Conservation (phyloP, 192 early-diverging fungal species). For the Gonapodya sp. region DNA sequence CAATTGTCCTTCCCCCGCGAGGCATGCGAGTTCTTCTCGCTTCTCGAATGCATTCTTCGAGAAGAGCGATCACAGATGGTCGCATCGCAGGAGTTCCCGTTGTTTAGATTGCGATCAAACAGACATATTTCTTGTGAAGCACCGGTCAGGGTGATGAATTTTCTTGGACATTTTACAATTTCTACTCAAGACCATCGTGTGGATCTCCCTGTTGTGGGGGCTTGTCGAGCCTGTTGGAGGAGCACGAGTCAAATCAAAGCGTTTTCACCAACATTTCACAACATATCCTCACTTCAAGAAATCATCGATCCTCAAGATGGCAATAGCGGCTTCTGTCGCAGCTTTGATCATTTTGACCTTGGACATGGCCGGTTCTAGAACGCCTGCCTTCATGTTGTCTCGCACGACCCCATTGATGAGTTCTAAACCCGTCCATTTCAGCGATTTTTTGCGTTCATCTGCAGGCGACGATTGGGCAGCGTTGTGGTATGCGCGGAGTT, state of each 20-base stretch:
- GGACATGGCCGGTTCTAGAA: constrained; percentile 94
- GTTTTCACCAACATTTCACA: too few relatives aligned
- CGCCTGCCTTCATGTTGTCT: constrained; percentile 87
- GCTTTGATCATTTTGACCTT: constrained; percentile 97
- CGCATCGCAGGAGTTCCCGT: too few relatives aligned
- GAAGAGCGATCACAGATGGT: too few relatives aligned
- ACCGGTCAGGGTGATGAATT: too few relatives aligned
- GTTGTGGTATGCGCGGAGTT: constrained; percentile 91
- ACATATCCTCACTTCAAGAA: not conserved
- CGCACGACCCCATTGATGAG: constrained; percentile 85
- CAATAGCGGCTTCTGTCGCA: constrained; percentile 97
- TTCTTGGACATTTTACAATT: too few relatives aligned
- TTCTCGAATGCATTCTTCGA: too few relatives aligned
- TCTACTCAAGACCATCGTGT: not conserved
- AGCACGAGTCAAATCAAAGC: too few relatives aligned
- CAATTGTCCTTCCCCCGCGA: too few relatives aligned
- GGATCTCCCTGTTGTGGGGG: not conserved
- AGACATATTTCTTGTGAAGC: too few relatives aligned
- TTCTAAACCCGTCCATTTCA: constrained; percentile 90
- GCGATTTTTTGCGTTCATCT: constrained; percentile 58
- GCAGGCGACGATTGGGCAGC: constrained; percentile 66
- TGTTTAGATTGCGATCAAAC: too few relatives aligned
- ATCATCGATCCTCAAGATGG: constrained; percentile 85
- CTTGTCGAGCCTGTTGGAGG: not conserved
- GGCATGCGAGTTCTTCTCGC: too few relatives aligned